These are phyloP conservation scores for Pisolithus marmoratus DNA, from an alignment of 768 basidiomycete species.

Conservation along the genomic window DNA sequence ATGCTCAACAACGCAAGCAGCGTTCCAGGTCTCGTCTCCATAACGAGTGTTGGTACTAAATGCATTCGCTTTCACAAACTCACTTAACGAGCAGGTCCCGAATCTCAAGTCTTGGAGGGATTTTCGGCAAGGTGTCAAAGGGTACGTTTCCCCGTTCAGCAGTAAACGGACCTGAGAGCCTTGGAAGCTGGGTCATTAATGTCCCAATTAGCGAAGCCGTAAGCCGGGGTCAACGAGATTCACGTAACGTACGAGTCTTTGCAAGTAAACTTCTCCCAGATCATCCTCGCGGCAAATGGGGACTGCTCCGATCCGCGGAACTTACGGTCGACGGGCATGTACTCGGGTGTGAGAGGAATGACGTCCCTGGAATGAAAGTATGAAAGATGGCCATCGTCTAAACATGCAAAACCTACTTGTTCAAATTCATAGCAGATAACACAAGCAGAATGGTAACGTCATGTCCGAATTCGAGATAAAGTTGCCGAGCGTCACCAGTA, in stretches of 20 bases:
- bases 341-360: conserved; percentile 23
- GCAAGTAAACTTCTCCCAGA: conserved; percentile 39
- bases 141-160: conserved; percentile 36
- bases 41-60: conserved; percentile 22
- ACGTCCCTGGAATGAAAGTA: conserved; percentile 23
- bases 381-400: conserved; percentile 18
- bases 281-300: conserved; percentile 41
- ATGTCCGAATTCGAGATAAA: conserved; percentile 40
- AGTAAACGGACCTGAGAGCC: conserved; percentile 37
- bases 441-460: conserved; percentile 36
- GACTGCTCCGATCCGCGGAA: conserved; percentile 36
- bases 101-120: conserved; percentile 23
- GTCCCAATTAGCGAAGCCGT: background rate
- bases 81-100: conserved; percentile 34
- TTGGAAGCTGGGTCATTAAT: conserved; percentile 16
- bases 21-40: conserved; percentile 32
- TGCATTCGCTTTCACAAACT: conserved; percentile 28
- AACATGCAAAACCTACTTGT: conserved; percentile 18
- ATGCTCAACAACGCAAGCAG: conserved; percentile 18
- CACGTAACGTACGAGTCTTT: conserved; percentile 27
- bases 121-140: conserved; percentile 30
- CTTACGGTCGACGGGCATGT: conserved; percentile 23
- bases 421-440: conserved; percentile 33
- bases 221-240: background rate
- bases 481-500: conserved; percentile 25